These are phyloP conservation scores for Venturia pyrina DNA, from an alignment of 2,329 filamentous ascomycete genomes.

Conservation along the genomic window DNA sequence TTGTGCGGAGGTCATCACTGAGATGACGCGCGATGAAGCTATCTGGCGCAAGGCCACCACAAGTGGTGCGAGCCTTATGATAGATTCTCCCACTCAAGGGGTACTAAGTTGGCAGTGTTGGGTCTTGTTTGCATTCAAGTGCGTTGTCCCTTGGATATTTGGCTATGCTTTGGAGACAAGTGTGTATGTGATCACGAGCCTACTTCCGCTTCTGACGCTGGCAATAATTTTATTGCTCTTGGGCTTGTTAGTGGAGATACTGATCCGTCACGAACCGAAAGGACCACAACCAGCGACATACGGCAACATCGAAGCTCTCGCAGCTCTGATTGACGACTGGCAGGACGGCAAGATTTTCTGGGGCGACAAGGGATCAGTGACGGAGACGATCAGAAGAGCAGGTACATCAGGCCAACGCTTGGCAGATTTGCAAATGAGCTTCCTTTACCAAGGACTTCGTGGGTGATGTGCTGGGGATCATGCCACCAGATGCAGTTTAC, in stretches of 20 bases:
- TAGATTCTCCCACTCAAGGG: background rate
- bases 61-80: background rate
- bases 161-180: background rate
- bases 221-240: background rate
- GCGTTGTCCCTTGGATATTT: background rate
- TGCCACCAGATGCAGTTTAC: background rate
- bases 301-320: conserved; percentile 4
- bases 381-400: conserved; percentile 3
- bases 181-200: background rate
- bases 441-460: background rate
- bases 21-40: conserved; percentile 10
- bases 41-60: conserved; percentile 8
- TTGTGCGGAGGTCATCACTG: conserved; percentile 7
- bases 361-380: conserved; percentile 8
- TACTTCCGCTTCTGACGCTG: conserved; percentile 1
- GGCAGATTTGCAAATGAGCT: conserved; percentile 4
- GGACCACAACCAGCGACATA: conserved; percentile 7
- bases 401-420: conserved; percentile 10
- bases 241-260: background rate
- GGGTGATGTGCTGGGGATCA: background rate
- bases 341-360: conserved; percentile 8
- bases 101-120: conserved; percentile 6
- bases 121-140: conserved; percentile 7
- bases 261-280: conserved; percentile 2
- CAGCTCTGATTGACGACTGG: conserved; percentile 6